Conservation (phyloP, 2,329 filamentous ascomycete genomes). For the Xylaria sp. region DNA sequence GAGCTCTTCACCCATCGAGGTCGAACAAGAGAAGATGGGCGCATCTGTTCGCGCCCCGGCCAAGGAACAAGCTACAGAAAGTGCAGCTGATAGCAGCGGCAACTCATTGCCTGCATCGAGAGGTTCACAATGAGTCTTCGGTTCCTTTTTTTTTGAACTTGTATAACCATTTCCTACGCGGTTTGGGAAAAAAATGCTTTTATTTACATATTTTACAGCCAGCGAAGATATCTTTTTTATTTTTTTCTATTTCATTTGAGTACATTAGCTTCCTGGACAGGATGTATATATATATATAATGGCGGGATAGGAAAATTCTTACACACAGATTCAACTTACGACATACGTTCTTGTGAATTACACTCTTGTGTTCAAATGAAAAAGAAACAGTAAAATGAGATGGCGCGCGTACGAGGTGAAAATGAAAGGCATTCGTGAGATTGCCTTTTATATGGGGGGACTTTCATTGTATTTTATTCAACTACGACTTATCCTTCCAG, state of each 20-base stretch:
- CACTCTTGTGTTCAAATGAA: neutral
- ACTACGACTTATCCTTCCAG: neutral
- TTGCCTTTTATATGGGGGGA: neutral
- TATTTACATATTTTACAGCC: constrained; percentile 26
- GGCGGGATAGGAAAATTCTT: neutral
- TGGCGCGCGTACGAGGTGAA: neutral
- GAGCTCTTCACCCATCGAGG: constrained; percentile 49
- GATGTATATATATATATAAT: constrained; percentile 3
- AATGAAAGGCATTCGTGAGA: neutral
- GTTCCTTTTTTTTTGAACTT: neutral
- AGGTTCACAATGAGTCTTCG: constrained; percentile 17
- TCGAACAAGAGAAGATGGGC: constrained; percentile 51
- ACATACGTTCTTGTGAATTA: neutral
- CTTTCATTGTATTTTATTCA: neutral
- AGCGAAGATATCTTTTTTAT: constrained; percentile 21
- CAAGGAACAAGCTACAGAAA: constrained; percentile 41
- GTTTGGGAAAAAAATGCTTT: constrained; percentile 21
- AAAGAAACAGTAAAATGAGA: neutral
- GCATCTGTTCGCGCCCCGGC: constrained; percentile 46
- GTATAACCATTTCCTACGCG: constrained; percentile 21
- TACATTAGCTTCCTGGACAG: neutral
- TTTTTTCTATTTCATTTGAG: neutral
- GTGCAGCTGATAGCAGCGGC: constrained; percentile 19
- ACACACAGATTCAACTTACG: neutral
- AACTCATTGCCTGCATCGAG: constrained; percentile 31